phyloP scores from a whole-genome alignment of 257 asterid species.

The Solanum rostratum region DNA sequence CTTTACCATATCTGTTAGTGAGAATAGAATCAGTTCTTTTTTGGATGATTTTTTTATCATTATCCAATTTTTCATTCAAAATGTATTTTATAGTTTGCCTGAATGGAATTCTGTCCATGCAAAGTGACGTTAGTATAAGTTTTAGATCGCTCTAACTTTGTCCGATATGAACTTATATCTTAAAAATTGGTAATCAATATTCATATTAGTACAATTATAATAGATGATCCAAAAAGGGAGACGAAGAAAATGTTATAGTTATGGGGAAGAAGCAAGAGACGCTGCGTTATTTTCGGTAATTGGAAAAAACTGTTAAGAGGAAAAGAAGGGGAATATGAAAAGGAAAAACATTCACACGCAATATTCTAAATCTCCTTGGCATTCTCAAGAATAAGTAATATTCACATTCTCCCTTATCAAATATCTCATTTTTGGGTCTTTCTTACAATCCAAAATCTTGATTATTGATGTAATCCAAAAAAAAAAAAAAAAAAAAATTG shows the following conservation, averaged over 20 bases:
- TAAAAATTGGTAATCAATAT: not conserved
- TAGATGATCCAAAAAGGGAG: not conserved
- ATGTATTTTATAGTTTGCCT: too few relatives aligned
- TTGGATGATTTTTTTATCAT: too few relatives aligned
- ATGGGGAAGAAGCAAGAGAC: not conserved
- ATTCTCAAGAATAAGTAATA: not conserved
- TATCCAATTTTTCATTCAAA: too few relatives aligned
- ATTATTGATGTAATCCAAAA: not conserved
- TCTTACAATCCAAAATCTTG: not conserved
- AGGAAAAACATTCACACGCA: not conserved
- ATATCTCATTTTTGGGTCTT: not conserved
- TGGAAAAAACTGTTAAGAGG: not conserved
- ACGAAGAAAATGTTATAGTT: not conserved
- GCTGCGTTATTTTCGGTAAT: not conserved
- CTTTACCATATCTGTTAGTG: too few relatives aligned
- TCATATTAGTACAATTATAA: not conserved
- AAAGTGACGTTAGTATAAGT: not conserved
- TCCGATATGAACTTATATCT: not conserved
- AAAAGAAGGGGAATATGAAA: not conserved
- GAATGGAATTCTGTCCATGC: not conserved
- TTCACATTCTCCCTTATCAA: not conserved
- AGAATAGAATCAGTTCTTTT: too few relatives aligned
- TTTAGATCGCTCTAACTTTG: not conserved
- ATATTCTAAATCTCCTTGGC: not conserved
- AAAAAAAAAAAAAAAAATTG: too few relatives aligned